Conservation (phyloP, 176 grass and related monocot genomes). For the Rhynchospora breviuscula region DNA sequence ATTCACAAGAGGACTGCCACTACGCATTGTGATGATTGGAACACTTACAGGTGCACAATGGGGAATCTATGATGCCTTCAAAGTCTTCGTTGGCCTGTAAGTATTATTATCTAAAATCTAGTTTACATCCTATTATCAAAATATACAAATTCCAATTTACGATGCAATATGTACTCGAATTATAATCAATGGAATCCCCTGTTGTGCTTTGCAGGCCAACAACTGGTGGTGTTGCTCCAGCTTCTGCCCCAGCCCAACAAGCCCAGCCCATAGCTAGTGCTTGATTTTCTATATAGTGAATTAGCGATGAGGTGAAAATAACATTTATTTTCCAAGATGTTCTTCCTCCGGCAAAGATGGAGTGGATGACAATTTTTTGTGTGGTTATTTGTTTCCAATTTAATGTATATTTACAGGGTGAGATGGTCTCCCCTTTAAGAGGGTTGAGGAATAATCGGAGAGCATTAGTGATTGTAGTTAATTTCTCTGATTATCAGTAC, state of each 20-base stretch:
- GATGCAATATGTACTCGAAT: not conserved
- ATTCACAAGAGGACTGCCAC: slow-evolving; percentile 74
- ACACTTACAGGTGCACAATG: slow-evolving; percentile 75
- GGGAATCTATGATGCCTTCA: slow-evolving; percentile 88
- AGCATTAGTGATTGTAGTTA: not conserved
- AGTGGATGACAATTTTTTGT: not conserved
- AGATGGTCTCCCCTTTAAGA: not conserved
- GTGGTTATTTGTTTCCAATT: not conserved
- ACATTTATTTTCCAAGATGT: not conserved
- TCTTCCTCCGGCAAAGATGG: not conserved
- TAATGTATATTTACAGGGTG: not conserved
- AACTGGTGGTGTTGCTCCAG: slow-evolving; percentile 56
- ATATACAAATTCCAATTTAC: not conserved
- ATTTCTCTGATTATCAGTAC: not conserved
- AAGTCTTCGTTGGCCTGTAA: slow-evolving; percentile 84
- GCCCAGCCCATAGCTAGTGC: slow-evolving; percentile 27
- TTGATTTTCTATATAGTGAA: slow-evolving; percentile 24
- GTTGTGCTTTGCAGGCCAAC: slow-evolving; percentile 52
- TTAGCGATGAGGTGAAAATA: not conserved
- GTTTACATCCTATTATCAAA: not conserved
- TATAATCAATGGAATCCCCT: not conserved
- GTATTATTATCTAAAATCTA: not conserved
- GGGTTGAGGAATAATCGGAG: not conserved
- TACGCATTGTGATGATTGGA: slow-evolving; percentile 85
- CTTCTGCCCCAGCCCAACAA: slow-evolving; percentile 21